Conservation (phyloP, 768 basidiomycete species). For the Tephrocybe sp. region DNA sequence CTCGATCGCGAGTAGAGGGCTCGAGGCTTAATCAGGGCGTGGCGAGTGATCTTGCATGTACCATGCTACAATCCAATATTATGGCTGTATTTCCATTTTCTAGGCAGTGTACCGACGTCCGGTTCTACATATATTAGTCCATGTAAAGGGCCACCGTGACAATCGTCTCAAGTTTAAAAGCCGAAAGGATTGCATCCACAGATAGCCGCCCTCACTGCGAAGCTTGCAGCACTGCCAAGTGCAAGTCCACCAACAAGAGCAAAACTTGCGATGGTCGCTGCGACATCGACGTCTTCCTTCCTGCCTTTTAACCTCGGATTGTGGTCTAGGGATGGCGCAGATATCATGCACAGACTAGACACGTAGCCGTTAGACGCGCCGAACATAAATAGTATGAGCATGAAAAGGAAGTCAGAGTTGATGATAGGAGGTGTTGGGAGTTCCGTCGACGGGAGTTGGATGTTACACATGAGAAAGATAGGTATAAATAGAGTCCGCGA, state of each 20-base stretch:
- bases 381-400: conserved; percentile 69
- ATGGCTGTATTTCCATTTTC: too few relatives aligned
- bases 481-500: conserved; percentile 81
- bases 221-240: conserved; percentile 74
- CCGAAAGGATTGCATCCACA: conserved; percentile 76
- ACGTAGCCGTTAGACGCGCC: conserved; percentile 84
- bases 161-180: background rate
- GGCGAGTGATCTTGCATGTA: too few relatives aligned
- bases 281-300: conserved; percentile 78
- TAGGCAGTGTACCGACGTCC: too few relatives aligned
- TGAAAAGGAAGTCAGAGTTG: conserved; percentile 73
- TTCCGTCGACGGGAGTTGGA: conserved; percentile 46
- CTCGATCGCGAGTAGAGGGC: too few relatives aligned
- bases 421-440: conserved; percentile 46
- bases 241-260: conserved; percentile 74
- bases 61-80: too few relatives aligned
- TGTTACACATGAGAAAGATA: conserved; percentile 82
- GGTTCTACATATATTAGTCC: too few relatives aligned
- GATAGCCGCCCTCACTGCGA: conserved; percentile 67
- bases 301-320: conserved; percentile 69
- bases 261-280: conserved; percentile 79
- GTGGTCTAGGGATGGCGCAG: conserved; percentile 76
- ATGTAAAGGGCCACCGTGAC: too few relatives aligned
- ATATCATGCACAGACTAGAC: conserved; percentile 76
- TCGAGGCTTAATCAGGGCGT: too few relatives aligned